Base-by-base conservation (phyloP, 148 eudicot species). In the Rhododendron simsii region DNA sequence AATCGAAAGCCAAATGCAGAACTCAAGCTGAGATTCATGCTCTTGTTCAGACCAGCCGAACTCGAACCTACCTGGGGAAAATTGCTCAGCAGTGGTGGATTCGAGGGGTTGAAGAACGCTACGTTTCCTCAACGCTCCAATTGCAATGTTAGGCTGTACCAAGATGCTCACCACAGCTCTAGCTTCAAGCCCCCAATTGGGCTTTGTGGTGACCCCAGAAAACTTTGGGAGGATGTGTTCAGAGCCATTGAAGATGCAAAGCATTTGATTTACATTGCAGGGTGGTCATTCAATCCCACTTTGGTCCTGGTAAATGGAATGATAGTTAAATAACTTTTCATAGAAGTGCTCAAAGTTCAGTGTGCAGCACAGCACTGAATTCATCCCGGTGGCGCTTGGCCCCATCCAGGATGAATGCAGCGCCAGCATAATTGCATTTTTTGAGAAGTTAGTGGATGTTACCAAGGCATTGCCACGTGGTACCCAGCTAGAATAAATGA, bases 261-360 rank as follows among this genome's bases (percentile, higher is more conserved):
- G 91, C 92, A 94, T 88, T 87, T 95, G 87, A 89, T 97, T 82
- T 97, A 95, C 87, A 97, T 97, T 53, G 96, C 95, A 23, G 99
- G 98, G 87, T 97, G 99, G 98, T 95, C 99, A 81, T 88, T 97
- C 53, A 97, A 94, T 87, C 99, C 99, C 53, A 92, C 88, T 55
- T 81, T 95, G 88, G 92, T 91, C 63, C 91, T 95, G 95, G 98
- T 95, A 91, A 93, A 86, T 84, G 41, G 16, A 63, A 33, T 61
- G 6, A 33, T 20, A 30, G 39, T 71, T 55, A 44, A 18, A 16
- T 45, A 15, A 35, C 39, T 71, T 33, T 30, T 33, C 37, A 71
- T 30, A 12, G 1, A 30, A 14, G 76, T 69, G 5, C 35, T 26
- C 35, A 69, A 69, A 69, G 15, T 28, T 26, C 37, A 26, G 73